phyloP scores from a whole-genome alignment of 2,329 filamentous ascomycete genomes.

The Penicillium sp. region DNA sequence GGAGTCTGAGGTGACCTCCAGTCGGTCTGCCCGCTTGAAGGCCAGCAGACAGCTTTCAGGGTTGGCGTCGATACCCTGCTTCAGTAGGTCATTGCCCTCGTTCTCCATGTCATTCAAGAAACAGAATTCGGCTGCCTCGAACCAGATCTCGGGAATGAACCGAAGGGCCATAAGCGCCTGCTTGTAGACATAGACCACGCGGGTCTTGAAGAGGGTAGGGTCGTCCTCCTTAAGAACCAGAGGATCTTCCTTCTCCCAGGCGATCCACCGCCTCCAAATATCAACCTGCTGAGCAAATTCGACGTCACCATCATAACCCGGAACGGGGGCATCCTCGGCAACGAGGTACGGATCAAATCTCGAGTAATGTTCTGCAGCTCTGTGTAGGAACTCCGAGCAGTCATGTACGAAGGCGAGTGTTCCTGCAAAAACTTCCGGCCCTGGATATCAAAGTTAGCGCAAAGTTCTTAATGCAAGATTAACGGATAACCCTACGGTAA shows the following conservation, averaged over 20 bases:
- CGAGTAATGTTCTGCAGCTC: conserved; percentile 84
- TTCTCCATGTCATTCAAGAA: conserved; percentile 67
- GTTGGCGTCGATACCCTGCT: conserved; percentile 79
- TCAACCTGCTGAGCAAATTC: conserved; percentile 81
- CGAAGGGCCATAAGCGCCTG: conserved; percentile 88
- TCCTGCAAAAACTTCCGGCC: conserved; percentile 94
- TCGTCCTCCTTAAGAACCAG: conserved; percentile 82
- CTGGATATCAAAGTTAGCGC: conserved; percentile 41
- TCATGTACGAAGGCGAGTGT: conserved; percentile 90
- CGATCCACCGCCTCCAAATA: conserved; percentile 89
- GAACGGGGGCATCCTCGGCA: conserved; percentile 74
- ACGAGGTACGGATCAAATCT: conserved; percentile 67
- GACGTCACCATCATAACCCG: conserved; percentile 78
- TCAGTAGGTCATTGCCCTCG: conserved; percentile 72
- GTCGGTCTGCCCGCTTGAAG: conserved; percentile 80
- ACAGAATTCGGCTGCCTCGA: conserved; percentile 89
- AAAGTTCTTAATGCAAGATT: neutral
- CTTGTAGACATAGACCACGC: conserved; percentile 85
- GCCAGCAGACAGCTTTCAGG: conserved; percentile 88
- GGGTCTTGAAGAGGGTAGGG: conserved; percentile 64
- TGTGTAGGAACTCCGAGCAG: conserved; percentile 82
- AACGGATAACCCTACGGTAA: conserved; percentile 56
- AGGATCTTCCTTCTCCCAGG: conserved; percentile 91
- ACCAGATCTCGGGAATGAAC: conserved; percentile 96
- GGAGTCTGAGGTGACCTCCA: conserved; percentile 71